Evolutionary conservation across 2,329 filamentous ascomycete genomes (phyloP), one percentile per base, ranked within the genome.

Genomic region (Talaromyces islandicus): DNA sequence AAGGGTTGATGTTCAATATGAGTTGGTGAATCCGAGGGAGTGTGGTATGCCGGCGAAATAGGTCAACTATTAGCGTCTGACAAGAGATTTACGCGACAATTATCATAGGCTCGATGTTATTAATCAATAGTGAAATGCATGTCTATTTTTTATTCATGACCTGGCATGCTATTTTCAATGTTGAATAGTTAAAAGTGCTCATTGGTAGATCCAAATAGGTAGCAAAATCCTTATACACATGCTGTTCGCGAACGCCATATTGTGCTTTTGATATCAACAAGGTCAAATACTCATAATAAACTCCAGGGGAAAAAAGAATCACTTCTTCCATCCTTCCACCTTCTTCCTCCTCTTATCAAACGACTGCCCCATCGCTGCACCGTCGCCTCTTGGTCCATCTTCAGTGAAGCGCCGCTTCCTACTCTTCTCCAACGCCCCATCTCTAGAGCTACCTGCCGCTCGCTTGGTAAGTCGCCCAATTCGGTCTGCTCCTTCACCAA

Each of bases 401-500:
- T 92, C 88, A 24, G 79, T 77, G 27, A 84, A 80, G 27, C 83
- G 83, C 66, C 92, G 84, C 82, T 97, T 97, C 64, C 92, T 83
- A 73, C 92, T 95, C 81, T 88, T 92, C 70, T 96, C 92, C 65
- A 91, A 70, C 0, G 84, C 83, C 65, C 82, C 77, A 54, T 80
- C 72, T 65, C 80, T 79, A 38, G 80, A 79, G 62, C 80, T 81
- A 17, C 60, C 60, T 1, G 54, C n/a, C 73, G 86, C 90, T 70
- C 85, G 84, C 74, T 85, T 86, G 7, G 92, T 97, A 69, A 96
- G 79, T 63, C 87, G 83, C 67, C 92, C 88, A 74, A 97, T 96
- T 51, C 93, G 83, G 75, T 96, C 91, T 56, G 92, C 85, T 7
- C 92, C 91, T 71, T 92, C 88, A 60, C 90, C 91, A 51, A 99